Evolutionary conservation across 2,329 filamentous ascomycete genomes (phyloP), one percentile per base, ranked within the genome.

Genomic region (Fusarium pseudoanthophilum): DNA sequence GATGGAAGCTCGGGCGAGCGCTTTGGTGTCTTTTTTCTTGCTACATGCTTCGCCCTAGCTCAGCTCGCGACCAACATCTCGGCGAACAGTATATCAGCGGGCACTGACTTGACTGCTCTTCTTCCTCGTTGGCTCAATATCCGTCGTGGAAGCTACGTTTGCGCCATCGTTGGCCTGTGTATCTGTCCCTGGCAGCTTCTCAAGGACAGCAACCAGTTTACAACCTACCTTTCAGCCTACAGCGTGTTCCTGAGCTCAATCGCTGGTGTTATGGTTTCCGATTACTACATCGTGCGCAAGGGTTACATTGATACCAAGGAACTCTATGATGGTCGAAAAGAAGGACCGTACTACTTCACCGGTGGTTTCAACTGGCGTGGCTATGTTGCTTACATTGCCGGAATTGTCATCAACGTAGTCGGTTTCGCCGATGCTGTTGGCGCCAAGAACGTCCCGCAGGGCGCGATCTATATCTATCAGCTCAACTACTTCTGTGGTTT

Each of bases 171-270:
- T 62, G 94, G 94, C 61, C 86, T 97, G 18, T 92, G 91, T 71
- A 97, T 97, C 89, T 96, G 93, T 80, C 95, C 95, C 0, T 95
- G 92, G 89, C 93, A 93, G 68, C 88, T 97, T 0, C 88, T 97
- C 14, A 90, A 88, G 4, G 85, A 86, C 49, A 89, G 90, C 49
- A 97, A 95, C 85, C 91, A 92, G 82, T 97, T 97, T 84, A 96
- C 93, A 2, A 97, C 93, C 7, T 97, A 97, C 79, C 90, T 98
- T 2, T 96, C 93, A 2, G 92, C 95, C 2, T 97, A 97, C 85
- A 95, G 93, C 7, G 94, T 98, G 64, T 98, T 98, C 83, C 88
- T 98, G n/a, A 95, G 93, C 67, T 94, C 93, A 48, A 97, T 98
- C 71, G 95, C 94, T 1, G 95, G 95, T n/a, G 94, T 97, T 72